Percentiles rank a stretch among this genome's conserved stretches.
phyloP scores from a whole-genome alignment of 2,329 filamentous ascomycete genomes.

The Penicillium crustosum region DNA sequence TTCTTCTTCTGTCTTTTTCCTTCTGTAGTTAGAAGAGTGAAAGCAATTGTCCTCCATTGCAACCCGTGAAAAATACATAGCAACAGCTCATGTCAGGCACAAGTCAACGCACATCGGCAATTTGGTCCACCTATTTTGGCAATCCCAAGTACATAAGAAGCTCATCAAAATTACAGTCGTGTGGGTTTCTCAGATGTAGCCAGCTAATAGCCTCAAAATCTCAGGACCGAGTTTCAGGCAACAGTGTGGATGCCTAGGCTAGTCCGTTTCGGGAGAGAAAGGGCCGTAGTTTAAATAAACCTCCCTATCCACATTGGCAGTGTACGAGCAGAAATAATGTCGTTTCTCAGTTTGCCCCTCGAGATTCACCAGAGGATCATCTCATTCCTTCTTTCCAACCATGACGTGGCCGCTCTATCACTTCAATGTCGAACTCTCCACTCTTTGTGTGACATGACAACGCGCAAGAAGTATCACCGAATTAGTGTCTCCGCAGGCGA shows the following conservation, averaged over 20 bases:
- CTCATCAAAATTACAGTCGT: no score
- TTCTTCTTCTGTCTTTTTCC: background rate
- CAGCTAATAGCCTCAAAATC: background rate
- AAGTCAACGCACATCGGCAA: background rate
- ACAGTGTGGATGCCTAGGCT: constrained; percentile 1
- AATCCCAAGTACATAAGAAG: background rate
- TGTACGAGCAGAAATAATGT: background rate
- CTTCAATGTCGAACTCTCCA: constrained; percentile 12
- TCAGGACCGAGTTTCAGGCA: background rate
- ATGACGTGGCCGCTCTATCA: constrained; percentile 18
- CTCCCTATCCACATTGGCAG: background rate
- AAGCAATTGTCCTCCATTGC: background rate
- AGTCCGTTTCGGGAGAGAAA: background rate
- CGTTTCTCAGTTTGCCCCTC: background rate
- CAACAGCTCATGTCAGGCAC: background rate
- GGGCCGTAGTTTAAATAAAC: background rate
- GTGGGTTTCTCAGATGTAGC: background rate
- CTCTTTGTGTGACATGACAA: constrained; percentile 17
- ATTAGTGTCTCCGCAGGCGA: constrained; percentile 7
- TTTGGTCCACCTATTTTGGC: background rate
- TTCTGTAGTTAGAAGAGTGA: background rate
- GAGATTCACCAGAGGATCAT: constrained; percentile 11
- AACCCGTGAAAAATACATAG: background rate
- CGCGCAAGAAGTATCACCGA: constrained; percentile 11
- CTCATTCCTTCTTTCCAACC: constrained; percentile 11